A percentile compares a stretch with the other conserved stretches of the same genome.
Evolutionary conservation across 139 green algal genomes (phyloP).

Genomic region (Ettlia oleoabundans): DNA sequence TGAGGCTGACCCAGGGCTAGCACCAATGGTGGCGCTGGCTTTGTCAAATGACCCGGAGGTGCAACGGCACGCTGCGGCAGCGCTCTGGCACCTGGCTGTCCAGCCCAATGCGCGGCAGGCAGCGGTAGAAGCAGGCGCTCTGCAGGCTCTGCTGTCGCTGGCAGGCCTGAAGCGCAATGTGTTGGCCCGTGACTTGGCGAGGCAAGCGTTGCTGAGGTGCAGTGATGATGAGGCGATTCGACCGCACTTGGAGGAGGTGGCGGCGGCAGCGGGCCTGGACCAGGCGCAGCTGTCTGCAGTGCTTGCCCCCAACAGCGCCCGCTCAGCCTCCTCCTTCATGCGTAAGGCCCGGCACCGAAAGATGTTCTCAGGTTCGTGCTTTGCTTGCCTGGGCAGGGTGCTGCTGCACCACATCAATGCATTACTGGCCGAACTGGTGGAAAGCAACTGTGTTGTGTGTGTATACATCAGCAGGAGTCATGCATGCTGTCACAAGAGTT

Average conservation of each 20-base stretch:
- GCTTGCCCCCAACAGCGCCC: conserved; percentile 15
- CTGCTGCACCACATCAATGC: not conserved
- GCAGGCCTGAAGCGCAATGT: conserved; percentile 17
- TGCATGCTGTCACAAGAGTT: not conserved
- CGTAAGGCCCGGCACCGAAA: conserved; percentile 31
- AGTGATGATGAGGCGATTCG: conserved; percentile 16
- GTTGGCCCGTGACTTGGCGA: conserved; percentile 11
- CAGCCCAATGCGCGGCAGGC: conserved; percentile 26
- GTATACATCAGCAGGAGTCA: too few relatives aligned
- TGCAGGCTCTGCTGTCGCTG: conserved; percentile 37
- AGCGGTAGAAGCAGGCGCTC: not conserved
- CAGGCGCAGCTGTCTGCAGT: not conserved
- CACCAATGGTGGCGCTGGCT: conserved; percentile 46
- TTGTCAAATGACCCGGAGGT: conserved; percentile 48
- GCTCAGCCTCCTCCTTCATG: not conserved
- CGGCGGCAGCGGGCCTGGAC: not conserved
- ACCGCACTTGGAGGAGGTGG: not conserved
- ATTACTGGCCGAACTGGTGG: not conserved
- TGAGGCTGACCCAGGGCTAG: conserved; percentile 43
- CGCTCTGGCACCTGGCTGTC: conserved; percentile 62
- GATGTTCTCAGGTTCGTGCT: conserved; percentile 18
- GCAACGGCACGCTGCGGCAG: conserved; percentile 49
- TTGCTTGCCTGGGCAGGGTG: not conserved
- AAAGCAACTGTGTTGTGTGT: too few relatives aligned
- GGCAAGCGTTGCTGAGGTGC: conserved; percentile 33